These are phyloP conservation scores for Gaeumannomyces tritici DNA, from an alignment of 2,329 filamentous ascomycete species.

Conservation along the genomic window DNA sequence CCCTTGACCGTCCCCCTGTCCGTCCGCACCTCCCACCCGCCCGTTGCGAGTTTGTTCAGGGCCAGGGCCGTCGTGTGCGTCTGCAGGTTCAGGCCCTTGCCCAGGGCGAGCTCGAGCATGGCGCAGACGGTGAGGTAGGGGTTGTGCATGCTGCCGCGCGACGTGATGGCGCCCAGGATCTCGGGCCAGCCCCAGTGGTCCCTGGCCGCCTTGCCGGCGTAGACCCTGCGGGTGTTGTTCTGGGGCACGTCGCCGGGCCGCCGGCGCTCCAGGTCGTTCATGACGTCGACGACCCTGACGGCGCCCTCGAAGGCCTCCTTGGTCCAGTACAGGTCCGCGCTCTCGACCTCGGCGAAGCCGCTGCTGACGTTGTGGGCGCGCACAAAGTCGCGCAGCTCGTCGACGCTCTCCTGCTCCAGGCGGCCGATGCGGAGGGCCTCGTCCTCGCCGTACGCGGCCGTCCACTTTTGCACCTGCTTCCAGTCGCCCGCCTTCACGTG, in stretches of 20 bases:
- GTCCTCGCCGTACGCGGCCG: background rate
- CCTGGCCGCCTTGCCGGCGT: constrained; percentile 22
- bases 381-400: constrained; percentile 50
- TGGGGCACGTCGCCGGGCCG: constrained; percentile 21
- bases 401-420: constrained; percentile 1
- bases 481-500: constrained; percentile 3
- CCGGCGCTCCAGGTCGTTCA: constrained; percentile 14
- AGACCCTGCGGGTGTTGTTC: constrained; percentile 24
- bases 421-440: background rate
- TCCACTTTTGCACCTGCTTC: background rate
- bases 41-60: constrained; percentile 5
- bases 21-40: constrained; percentile 14
- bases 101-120: constrained; percentile 32
- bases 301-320: constrained; percentile 20
- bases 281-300: constrained; percentile 20
- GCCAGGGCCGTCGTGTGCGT: constrained; percentile 35
- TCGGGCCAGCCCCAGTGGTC: constrained; percentile 19
- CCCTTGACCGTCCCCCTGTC: constrained; percentile 22
- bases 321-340: constrained; percentile 33
- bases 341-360: constrained; percentile 33
- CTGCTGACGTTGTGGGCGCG: constrained; percentile 35
- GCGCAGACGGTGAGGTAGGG: constrained; percentile 38
- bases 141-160: constrained; percentile 37
- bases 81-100: constrained; percentile 38
- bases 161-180: constrained; percentile 32